Conservation (phyloP, 2,329 filamentous ascomycete genomes). For the Trichoderma sp. region DNA sequence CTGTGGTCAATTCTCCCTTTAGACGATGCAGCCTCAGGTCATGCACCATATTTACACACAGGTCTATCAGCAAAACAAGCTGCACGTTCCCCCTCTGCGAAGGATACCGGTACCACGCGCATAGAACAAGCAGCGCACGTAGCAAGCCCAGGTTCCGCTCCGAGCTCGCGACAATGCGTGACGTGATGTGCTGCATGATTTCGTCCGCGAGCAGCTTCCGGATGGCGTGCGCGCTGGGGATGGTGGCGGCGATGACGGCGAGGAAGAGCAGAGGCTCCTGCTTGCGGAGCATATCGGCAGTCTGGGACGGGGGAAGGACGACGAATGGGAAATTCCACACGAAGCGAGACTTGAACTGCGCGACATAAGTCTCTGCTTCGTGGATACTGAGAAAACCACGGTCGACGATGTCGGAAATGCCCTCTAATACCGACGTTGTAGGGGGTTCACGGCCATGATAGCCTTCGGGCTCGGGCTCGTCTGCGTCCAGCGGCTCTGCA, state of each 20-base stretch:
- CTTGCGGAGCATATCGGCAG: background rate
- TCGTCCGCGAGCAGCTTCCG: constrained; percentile 13
- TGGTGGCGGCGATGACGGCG: constrained; percentile 7
- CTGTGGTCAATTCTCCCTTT: background rate
- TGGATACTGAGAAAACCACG: constrained; percentile 7
- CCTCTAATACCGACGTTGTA: constrained; percentile 3
- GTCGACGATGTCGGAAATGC: constrained; percentile 18
- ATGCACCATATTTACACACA: constrained; percentile 18
- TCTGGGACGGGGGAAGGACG: constrained; percentile 7
- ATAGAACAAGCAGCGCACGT: constrained; percentile 15
- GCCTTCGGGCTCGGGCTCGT: background rate
- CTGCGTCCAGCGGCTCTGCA: background rate
- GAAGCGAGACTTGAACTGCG: constrained; percentile 12
- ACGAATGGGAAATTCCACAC: constrained; percentile 19
- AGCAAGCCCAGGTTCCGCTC: constrained; percentile 19
- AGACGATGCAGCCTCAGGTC: constrained; percentile 5
- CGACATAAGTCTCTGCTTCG: constrained; percentile 2
- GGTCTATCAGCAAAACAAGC: constrained; percentile 2
- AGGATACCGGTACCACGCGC: constrained; percentile 20
- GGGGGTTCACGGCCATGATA: background rate
- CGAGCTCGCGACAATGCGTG: constrained; percentile 17
- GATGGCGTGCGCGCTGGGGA: constrained; percentile 7
- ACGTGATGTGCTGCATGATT: constrained; percentile 19
- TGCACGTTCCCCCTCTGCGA: constrained; percentile 18
- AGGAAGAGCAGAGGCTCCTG: constrained; percentile 20